A percentile compares a stretch with the other conserved stretches of the same genome.
phyloP scores from a whole-genome alignment of 225 moss, liverwort and hornwort species.

The Marchantia paleacea region DNA sequence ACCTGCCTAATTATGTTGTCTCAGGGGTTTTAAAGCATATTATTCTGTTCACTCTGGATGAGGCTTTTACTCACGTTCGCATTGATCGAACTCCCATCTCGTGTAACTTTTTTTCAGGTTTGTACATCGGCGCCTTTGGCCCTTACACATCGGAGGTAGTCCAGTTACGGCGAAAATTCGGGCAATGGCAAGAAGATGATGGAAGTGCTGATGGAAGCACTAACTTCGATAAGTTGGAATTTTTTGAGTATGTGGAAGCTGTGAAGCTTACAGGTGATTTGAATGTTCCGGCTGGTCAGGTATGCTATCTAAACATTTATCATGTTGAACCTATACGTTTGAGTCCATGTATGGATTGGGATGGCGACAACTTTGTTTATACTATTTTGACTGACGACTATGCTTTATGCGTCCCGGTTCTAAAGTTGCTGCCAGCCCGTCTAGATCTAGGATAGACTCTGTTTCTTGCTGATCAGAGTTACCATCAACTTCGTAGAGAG shows the following conservation, averaged over 20 bases:
- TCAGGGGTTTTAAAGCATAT: not conserved
- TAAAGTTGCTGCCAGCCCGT: no score
- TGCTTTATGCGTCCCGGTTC: no score
- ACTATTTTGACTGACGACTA: no score
- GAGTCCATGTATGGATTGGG: no score
- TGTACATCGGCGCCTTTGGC: constrained; percentile 97
- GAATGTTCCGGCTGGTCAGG: constrained; percentile 98
- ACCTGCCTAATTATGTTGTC: not conserved
- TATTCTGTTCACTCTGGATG: not conserved
- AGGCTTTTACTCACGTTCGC: not conserved
- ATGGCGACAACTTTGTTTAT: no score
- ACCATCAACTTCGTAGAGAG: no score
- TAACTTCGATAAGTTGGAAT: constrained; percentile 74
- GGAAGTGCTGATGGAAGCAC: constrained; percentile 50
- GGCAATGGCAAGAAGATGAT: constrained; percentile 85
- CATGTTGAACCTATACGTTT: no score
- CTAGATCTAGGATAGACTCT: no score
- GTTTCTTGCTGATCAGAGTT: no score
- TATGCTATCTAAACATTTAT: constrained; percentile 14
- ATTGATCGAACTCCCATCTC: not conserved
- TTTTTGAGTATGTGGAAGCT: constrained; percentile 99
- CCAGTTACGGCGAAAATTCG: constrained; percentile 87
- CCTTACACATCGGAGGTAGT: constrained; percentile 99
- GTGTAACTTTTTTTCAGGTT: constrained; percentile 38
- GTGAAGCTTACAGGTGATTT: constrained; percentile 95